These are phyloP conservation scores for Pyrenophora seminiperda DNA, from an alignment of 2,329 filamentous ascomycete genomes.

Conservation along the genomic window DNA sequence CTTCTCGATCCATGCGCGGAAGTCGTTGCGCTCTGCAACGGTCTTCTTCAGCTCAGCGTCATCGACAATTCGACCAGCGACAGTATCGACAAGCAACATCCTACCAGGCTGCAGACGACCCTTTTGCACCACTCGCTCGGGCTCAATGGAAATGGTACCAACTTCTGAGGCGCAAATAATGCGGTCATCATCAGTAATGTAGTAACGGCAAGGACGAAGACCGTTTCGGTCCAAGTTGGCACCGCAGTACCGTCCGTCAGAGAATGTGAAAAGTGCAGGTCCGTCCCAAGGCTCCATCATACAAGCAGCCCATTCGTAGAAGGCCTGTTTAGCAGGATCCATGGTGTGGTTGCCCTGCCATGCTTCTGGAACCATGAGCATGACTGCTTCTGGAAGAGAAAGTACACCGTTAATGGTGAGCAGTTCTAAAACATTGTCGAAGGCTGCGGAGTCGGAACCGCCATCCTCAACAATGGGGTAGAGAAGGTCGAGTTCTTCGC, in stretches of 20 bases:
- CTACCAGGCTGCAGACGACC: conserved; percentile 91
- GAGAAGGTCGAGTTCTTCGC: conserved; percentile 85
- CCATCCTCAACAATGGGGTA: conserved; percentile 97
- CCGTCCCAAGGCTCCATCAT: conserved; percentile 99
- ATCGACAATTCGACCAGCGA: conserved; percentile 89
- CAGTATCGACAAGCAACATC: conserved; percentile 94
- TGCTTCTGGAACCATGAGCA: conserved; percentile 98
- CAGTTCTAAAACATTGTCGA: conserved; percentile 94
- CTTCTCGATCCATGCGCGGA: conserved; percentile 84
- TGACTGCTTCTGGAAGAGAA: conserved; percentile 92
- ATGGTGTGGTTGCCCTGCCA: conserved; percentile 94
- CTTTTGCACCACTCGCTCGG: conserved; percentile 88
- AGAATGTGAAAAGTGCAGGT: conserved; percentile 94
- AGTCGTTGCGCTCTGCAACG: conserved; percentile 85
- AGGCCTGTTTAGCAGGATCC: conserved; percentile 93
- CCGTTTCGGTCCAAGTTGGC: conserved; percentile 96
- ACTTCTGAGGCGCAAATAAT: conserved; percentile 98
- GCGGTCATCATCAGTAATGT: conserved; percentile 93
- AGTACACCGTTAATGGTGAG: conserved; percentile 94
- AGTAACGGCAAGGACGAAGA: conserved; percentile 93
- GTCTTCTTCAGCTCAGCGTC: conserved; percentile 89
- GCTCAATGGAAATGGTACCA: conserved; percentile 88
- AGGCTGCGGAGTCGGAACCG: conserved; percentile 94
- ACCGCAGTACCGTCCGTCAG: conserved; percentile 94
- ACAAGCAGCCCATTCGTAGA: conserved; percentile 98